Conservation (phyloP, 2,329 filamentous ascomycete species). For the Dryadomyces quercivorus region DNA sequence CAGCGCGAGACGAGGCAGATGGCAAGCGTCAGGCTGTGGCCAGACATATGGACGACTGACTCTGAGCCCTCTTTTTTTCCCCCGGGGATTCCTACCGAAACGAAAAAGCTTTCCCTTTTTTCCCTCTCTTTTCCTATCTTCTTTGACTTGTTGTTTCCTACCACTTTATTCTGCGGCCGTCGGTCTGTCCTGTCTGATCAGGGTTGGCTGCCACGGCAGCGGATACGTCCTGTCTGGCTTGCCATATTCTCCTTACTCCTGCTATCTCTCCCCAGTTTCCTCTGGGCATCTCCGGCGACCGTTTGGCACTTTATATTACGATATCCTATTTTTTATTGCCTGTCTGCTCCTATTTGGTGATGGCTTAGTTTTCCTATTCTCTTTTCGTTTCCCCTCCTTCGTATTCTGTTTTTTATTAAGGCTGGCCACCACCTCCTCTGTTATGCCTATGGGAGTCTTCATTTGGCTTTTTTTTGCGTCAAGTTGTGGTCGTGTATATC, state of each 20-base stretch:
- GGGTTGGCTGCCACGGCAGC: background rate
- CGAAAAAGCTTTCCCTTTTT: background rate
- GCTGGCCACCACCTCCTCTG: background rate
- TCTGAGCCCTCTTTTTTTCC: background rate
- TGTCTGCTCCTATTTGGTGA: background rate
- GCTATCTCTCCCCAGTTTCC: background rate
- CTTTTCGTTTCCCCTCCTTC: background rate
- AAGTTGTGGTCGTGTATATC: background rate
- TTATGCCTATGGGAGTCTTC: background rate
- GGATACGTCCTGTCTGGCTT: slow-evolving; percentile 7
- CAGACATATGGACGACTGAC: background rate
- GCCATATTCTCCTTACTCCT: slow-evolving; percentile 1
- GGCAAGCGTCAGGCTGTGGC: background rate
- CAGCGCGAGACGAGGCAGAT: background rate
- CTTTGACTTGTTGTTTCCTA: slow-evolving; percentile 1
- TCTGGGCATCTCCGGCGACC: background rate
- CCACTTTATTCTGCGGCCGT: background rate
- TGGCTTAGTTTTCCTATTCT: background rate
- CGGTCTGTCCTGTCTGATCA: slow-evolving; percentile 5
- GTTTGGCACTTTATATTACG: slow-evolving; percentile 4
- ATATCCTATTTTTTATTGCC: slow-evolving; percentile 7
- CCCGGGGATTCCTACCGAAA: background rate
- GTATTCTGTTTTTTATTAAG: background rate
- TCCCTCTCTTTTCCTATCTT: slow-evolving; percentile 2
- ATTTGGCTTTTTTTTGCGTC: background rate